Conservation (phyloP, 352 stramenopile species). For the Globisporangium middletonii region DNA sequence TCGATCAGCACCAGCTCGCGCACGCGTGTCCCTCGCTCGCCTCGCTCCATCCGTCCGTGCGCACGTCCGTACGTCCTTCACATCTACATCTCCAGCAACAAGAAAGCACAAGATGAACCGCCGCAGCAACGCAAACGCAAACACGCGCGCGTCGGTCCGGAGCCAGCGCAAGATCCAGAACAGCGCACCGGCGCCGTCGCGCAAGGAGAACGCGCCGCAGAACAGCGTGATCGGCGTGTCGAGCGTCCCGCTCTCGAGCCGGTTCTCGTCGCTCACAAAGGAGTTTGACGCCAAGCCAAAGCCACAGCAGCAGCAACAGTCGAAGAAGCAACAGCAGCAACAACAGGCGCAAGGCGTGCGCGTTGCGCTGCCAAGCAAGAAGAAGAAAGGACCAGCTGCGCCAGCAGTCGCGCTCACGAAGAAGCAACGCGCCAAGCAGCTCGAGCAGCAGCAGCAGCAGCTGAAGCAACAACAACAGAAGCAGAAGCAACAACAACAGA, state of each 20-base stretch:
- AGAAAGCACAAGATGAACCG: conserved; percentile 6
- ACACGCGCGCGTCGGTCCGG: conserved; percentile 41
- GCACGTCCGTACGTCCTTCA: too few relatives aligned
- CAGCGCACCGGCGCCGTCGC: conserved; percentile 16
- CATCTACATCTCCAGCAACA: background rate
- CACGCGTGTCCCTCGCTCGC: background rate
- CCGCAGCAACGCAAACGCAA: conserved; percentile 20
- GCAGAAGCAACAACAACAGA: conserved; percentile 40
- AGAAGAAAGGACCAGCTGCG: conserved; percentile 17
- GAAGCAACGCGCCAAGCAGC: conserved; percentile 13
- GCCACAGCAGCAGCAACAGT: conserved; percentile 11
- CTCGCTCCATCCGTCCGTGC: background rate
- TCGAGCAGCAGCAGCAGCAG: conserved; percentile 29
- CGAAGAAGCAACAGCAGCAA: conserved; percentile 3
- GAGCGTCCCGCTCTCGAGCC: conserved; percentile 60
- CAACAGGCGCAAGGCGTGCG: conserved; percentile 15
- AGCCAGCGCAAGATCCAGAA: conserved; percentile 59
- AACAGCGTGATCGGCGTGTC: conserved; percentile 57
- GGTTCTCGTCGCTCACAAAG: conserved; percentile 65
- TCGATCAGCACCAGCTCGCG: too few relatives aligned
- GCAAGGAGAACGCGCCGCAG: conserved; percentile 12
- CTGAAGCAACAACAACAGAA: conserved; percentile 6
- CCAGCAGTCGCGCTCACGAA: conserved; percentile 6
- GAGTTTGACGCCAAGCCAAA: conserved; percentile 19
- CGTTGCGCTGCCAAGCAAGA: conserved; percentile 12